These are phyloP conservation scores for Mucor mucedo DNA, from an alignment of 371 early-diverging fungal genomes.

Conservation along the genomic window DNA sequence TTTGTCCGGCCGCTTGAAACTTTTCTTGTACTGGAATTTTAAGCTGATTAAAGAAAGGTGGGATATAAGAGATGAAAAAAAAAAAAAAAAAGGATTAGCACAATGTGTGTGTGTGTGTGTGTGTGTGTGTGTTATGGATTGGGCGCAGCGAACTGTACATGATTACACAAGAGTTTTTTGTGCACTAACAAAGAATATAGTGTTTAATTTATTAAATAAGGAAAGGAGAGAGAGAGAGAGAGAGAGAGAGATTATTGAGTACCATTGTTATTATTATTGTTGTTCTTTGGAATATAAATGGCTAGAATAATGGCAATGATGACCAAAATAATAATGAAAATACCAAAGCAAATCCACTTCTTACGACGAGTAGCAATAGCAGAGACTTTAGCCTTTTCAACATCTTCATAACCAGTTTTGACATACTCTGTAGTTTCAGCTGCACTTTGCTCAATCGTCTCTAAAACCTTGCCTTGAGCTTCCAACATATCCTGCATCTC, in stretches of 20 bases:
- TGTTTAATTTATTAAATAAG: not conserved
- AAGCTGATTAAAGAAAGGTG: too few relatives aligned
- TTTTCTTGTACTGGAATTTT: too few relatives aligned
- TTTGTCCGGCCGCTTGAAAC: too few relatives aligned
- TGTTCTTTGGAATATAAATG: slow-evolving; percentile 17
- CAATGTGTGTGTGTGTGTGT: too few relatives aligned
- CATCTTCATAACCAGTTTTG: slow-evolving; percentile 41
- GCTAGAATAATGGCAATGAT: slow-evolving; percentile 47
- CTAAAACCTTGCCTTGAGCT: slow-evolving; percentile 45
- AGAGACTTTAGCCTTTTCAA: slow-evolving; percentile 37
- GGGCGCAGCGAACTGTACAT: too few relatives aligned
- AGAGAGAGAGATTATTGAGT: not conserved
- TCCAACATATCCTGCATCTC: slow-evolving; percentile 55
- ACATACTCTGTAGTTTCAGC: slow-evolving; percentile 39
- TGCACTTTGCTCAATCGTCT: slow-evolving; percentile 46
- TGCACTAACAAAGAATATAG: too few relatives aligned
- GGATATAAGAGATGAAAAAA: too few relatives aligned
- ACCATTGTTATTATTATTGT: slow-evolving; percentile 8
- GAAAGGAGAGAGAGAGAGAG: slow-evolving; percentile 1
- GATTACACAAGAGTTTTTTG: too few relatives aligned
- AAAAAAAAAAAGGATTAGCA: too few relatives aligned
- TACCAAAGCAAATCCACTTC: slow-evolving; percentile 58
- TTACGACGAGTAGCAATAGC: slow-evolving; percentile 50
- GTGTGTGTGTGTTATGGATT: too few relatives aligned
- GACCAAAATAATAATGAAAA: slow-evolving; percentile 46